Conservation (phyloP, 176 grass and related monocot species). For the Echinochloa phyllopogon region DNA sequence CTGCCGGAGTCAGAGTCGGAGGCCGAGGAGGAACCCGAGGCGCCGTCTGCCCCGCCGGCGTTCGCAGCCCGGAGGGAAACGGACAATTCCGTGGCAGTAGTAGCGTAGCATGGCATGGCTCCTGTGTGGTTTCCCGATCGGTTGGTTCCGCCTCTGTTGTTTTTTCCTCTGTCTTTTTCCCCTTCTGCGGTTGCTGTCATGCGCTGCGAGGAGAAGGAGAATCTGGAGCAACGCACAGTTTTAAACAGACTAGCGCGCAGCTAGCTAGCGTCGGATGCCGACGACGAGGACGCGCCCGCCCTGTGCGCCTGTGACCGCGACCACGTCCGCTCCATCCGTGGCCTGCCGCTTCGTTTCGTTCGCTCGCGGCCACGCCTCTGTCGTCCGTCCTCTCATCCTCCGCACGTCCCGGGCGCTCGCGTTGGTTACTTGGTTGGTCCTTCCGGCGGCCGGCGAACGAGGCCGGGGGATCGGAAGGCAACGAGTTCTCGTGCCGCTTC, state of each 20-base stretch:
- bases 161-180: background rate
- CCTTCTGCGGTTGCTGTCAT: slow-evolving; percentile 21
- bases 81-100: background rate
- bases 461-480: background rate
- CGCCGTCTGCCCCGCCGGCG: background rate
- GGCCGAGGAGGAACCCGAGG: slow-evolving; percentile 16
- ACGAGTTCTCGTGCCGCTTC: background rate
- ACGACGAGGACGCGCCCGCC: background rate
- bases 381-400: background rate
- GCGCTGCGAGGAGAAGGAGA: slow-evolving; percentile 36
- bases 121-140: slow-evolving; percentile 19
- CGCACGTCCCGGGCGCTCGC: background rate
- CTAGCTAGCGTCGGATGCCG: background rate
- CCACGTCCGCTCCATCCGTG: background rate
- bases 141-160: background rate
- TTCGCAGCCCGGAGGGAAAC: background rate
- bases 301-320: background rate
- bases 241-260: no score
- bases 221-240: slow-evolving; percentile 22
- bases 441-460: background rate
- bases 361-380: background rate
- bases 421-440: background rate
- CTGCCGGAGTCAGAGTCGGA: slow-evolving; percentile 60
- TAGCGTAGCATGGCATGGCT: slow-evolving; percentile 13
- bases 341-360: background rate